Conservation (phyloP, 2,329 filamentous ascomycete genomes). For the Kalaharituber pfeilii region DNA sequence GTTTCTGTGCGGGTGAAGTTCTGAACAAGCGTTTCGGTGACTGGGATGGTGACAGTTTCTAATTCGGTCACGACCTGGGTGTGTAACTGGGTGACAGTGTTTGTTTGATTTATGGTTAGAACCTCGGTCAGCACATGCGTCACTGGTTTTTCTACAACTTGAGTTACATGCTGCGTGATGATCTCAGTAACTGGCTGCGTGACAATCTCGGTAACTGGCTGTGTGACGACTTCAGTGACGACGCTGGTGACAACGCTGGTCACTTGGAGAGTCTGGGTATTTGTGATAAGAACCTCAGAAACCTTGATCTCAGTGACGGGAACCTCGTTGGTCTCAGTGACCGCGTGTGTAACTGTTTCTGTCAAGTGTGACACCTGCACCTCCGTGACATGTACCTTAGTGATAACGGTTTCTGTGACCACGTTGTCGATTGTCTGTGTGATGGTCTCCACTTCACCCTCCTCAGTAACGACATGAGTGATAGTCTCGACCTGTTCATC, state of each 20-base stretch:
- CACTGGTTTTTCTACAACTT: background rate
- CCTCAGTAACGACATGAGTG: background rate
- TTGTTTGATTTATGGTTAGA: background rate
- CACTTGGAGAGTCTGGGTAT: background rate
- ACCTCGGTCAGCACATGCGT: background rate
- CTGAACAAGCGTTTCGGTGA: background rate
- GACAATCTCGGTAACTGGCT: background rate
- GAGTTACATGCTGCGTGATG: background rate
- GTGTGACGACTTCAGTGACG: background rate
- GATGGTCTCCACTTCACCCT: background rate
- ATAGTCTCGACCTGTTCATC: background rate
- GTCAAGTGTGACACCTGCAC: background rate
- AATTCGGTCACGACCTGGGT: constrained; percentile 11
- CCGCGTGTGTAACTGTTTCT: background rate
- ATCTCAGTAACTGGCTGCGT: background rate
- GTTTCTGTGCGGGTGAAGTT: constrained; percentile 3
- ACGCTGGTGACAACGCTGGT: background rate
- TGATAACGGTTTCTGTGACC: background rate
- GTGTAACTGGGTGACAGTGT: constrained; percentile 8
- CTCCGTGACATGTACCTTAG: background rate
- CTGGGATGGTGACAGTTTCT: constrained; percentile 6
- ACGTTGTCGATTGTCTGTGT: background rate
- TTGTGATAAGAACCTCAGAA: background rate
- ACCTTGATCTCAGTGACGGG: background rate
- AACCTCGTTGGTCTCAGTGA: background rate